Conservation (phyloP, 352 stramenopile species). For the Globisporangium solare region DNA sequence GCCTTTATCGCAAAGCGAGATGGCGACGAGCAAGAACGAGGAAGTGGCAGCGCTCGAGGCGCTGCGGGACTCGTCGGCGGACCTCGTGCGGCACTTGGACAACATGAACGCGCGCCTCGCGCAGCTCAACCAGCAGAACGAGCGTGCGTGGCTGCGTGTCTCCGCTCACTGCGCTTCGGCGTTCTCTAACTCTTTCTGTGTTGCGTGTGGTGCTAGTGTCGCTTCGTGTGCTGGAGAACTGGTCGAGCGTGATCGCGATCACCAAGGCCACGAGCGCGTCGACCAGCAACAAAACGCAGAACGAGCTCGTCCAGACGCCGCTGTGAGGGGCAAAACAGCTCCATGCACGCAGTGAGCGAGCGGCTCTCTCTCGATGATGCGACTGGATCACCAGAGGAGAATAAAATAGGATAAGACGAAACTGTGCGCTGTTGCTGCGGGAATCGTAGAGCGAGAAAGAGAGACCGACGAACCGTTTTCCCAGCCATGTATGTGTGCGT, state of each 20-base stretch:
- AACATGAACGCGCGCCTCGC: slow-evolving; percentile 68
- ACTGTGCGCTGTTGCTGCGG: no score
- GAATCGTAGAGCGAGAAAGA: no score
- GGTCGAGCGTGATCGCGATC: slow-evolving; percentile 73
- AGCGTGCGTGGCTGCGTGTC: slow-evolving; percentile 38
- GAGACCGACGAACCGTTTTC: no score
- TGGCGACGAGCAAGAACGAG: slow-evolving; percentile 63
- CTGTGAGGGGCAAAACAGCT: slow-evolving; percentile 10
- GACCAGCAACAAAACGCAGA: slow-evolving; percentile 29
- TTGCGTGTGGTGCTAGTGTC: slow-evolving; percentile 35
- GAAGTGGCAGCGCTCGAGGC: slow-evolving; percentile 76
- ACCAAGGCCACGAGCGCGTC: slow-evolving; percentile 42
- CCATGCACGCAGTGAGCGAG: neutral
- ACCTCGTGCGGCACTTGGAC: slow-evolving; percentile 72
- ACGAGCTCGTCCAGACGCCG: slow-evolving; percentile 58
- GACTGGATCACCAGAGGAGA: slow-evolving; percentile 4
- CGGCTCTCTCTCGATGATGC: neutral
- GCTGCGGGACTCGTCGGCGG: slow-evolving; percentile 68
- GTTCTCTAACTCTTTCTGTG: no score
- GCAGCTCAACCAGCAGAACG: slow-evolving; percentile 80
- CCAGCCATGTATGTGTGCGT: neutral
- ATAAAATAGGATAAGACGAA: no score
- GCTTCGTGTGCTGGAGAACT: slow-evolving; percentile 76
- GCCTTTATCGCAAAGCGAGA: slow-evolving; percentile 2
- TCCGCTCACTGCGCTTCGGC: no score